Evolutionary conservation across 2,329 filamentous ascomycete species (phyloP), one percentile per base, ranked within the genome.

Genomic region (Colletotrichum godetiae): DNA sequence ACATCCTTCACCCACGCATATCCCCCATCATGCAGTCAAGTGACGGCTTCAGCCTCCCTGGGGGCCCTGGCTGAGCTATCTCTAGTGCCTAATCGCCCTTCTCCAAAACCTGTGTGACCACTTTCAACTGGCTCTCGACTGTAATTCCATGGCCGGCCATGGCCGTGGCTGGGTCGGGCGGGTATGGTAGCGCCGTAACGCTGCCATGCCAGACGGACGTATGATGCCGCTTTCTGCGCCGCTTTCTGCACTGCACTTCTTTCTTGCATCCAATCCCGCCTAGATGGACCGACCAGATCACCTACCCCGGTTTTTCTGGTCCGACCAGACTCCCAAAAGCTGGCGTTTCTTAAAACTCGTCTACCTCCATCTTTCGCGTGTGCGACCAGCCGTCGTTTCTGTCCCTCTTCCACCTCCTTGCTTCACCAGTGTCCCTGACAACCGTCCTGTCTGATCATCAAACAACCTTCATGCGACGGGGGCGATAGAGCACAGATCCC

Each of bases 391-490:
- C 53, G 57, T 46, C 31, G 62, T 67, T 72, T 65, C 70, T 71
- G 62, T 78, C 76, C 78, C 77, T 76, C 75, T 77, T 78, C 77
- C 79, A 80, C 81, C 77, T 78, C 68, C 77, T 65, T 76, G 65
- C 72, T 59, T 74, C 78, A 79, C 76, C 68, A 72, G 67, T 61
- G 74, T 75, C 73, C 74, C 74, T 75, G 75, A 72, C 75, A 68
- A 55, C 67, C 78, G 74, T 77, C 78, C 74, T 78, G 82, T 82
- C 78, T 83, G 81, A 83, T 83, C 81, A 80, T 76, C 80, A 78
- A 78, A 77, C 78, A 76, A 75, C 64, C 69, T 78, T 79, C 74
- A 81, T 80, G 78, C 78, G 76, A 80, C 78, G 73, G 61, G 71
- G 75, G 27, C 55, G 46, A 70, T 70, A 70, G 59, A 74, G 74